Conservation (phyloP, 108 stramenopile genomes). For the Heterococcus sp. region DNA sequence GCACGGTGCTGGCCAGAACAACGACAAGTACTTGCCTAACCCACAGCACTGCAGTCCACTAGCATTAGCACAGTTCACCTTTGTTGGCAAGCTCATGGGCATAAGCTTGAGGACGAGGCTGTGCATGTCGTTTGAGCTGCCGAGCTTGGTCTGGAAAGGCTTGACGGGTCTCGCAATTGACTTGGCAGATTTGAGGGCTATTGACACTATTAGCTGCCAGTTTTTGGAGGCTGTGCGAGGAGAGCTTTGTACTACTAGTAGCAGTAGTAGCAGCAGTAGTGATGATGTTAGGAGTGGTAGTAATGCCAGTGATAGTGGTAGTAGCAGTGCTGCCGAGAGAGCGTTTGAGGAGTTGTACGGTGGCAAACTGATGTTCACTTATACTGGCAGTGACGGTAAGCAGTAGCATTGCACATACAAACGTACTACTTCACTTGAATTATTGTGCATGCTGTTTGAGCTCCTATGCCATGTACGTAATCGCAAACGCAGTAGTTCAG, state of each 20-base stretch:
- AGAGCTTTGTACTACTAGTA: no score
- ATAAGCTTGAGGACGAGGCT: slow-evolving; percentile 53
- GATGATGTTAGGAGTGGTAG: slow-evolving; percentile 34
- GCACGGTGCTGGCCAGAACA: slow-evolving; percentile 43
- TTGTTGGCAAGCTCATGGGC: slow-evolving; percentile 58
- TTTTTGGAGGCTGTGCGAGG: slow-evolving; percentile 52
- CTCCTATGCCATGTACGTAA: no score
- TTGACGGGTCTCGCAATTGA: slow-evolving; percentile 32
- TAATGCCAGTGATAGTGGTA: no score
- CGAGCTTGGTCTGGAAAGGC: slow-evolving; percentile 55
- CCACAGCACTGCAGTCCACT: slow-evolving; percentile 46
- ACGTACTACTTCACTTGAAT: no score
- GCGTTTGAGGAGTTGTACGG: slow-evolving; percentile 43
- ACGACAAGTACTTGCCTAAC: slow-evolving; percentile 58
- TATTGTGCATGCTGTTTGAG: no score
- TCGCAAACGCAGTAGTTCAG: no score
- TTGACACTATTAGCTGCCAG: slow-evolving; percentile 50
- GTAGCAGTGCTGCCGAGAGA: no score
- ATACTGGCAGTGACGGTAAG: slow-evolving; percentile 47
- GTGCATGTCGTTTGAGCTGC: slow-evolving; percentile 55
- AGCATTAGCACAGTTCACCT: slow-evolving; percentile 54
- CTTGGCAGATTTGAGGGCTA: slow-evolving; percentile 28
- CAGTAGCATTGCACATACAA: no score
- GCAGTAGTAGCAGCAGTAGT: slow-evolving; percentile 16
- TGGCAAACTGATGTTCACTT: slow-evolving; percentile 39